Evolutionary conservation across 257 asterid genomes (phyloP), one percentile per base, ranked within the genome.

Genomic region (Buddleja alternifolia): DNA sequence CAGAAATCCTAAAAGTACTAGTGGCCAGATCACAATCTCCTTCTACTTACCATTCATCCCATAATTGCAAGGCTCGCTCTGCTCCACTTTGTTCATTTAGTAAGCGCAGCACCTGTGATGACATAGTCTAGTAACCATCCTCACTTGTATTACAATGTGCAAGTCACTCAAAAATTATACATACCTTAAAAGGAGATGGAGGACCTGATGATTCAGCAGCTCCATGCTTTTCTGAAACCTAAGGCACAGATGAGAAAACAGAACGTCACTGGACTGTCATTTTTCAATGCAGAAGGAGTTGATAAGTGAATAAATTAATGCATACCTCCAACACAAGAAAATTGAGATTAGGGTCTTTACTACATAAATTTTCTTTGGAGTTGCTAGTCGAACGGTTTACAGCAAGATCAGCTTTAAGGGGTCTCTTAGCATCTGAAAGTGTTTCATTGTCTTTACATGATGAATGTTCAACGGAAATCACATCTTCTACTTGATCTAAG

Each of bases 301-400:
- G 7, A 21, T n/a, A 44, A 58, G 54, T n/a, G 68, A 69, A 71
- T 55, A 39, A 40, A 63, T 36, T 16, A 56, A 69, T 56, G 60
- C 73, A 63, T 66, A 90, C 99, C 99, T 93, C 99, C 85, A 93
- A 73, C 64, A 93, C 97, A 66, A 93, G 97, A 80, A 83, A 90
- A 79, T 52, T 77, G 63, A 67, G 63, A 74, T 71, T 72, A 10
- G 82, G 63, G 40, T 76, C 75, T 50, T 73, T 70, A 45, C 71
- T 55, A 58, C 80, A 57, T 52, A 63, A 65, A 50, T 59, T 69
- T 69, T 78, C 78, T 60, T 75, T 75, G 23, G 82, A 55, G 48
- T 64, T 63, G 56, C 70, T 65, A 6, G 70, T 57, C 3, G 44
- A 34, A 62, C 47, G 56, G 67, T 66, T 81, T 58, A 53, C 68